Evolutionary conservation across 768 basidiomycete genomes (phyloP).

Genomic region (Phaffia tasmanica): DNA sequence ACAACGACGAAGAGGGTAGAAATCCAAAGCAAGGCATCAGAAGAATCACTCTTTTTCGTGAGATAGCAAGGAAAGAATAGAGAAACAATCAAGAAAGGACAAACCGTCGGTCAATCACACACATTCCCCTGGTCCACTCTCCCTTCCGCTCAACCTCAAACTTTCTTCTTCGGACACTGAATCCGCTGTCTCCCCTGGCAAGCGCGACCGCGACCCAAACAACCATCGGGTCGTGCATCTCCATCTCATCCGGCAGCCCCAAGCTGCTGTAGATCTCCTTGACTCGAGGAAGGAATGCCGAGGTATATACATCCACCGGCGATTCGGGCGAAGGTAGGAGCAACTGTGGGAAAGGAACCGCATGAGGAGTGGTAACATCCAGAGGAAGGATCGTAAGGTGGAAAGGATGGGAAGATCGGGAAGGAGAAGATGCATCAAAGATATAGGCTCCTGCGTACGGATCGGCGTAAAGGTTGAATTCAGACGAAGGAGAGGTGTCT

Average conservation of each 20-base stretch:
- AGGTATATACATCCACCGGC: conserved; percentile 49
- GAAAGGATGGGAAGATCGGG: conserved; percentile 21
- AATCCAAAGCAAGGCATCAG: too few species aligned
- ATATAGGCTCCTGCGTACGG: conserved; percentile 69
- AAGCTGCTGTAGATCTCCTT: conserved; percentile 65
- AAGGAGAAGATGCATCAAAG: conserved; percentile 36
- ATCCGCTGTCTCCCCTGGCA: conserved; percentile 42
- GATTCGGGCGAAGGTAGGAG: conserved; percentile 42
- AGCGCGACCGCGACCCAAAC: conserved; percentile 73
- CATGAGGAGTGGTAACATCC: conserved; percentile 71
- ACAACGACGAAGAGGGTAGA: too few species aligned
- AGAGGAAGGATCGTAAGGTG: conserved; percentile 50
- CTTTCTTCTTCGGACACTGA: conserved; percentile 47
- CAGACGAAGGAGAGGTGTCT: not conserved
- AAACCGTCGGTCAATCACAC: conserved; percentile 63
- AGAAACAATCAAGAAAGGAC: not conserved
- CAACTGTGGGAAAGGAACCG: conserved; percentile 54
- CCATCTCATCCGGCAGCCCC: conserved; percentile 67
- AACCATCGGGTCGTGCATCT: conserved; percentile 80
- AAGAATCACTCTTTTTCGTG: too few species aligned
- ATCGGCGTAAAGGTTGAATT: conserved; percentile 46
- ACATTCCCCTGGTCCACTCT: conserved; percentile 74
- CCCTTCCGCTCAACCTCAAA: conserved; percentile 65
- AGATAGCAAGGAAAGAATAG: not conserved
- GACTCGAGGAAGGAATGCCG: conserved; percentile 62